Base-by-base conservation (phyloP, 306 rosid genomes). In the Sicyos edulis region DNA sequence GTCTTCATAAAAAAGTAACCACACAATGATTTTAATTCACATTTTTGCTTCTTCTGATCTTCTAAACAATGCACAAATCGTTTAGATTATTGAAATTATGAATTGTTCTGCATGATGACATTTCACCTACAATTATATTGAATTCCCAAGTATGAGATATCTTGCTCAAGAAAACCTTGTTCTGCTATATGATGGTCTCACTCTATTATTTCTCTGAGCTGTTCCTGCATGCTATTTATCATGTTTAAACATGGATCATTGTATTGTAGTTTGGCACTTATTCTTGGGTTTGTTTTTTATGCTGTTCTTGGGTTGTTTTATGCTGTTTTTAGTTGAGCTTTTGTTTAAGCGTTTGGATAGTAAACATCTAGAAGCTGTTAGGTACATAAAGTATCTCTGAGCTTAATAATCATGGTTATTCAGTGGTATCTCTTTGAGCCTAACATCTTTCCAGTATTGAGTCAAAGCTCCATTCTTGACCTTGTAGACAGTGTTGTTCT, bases 1-100 rank as follows among this genome's bases (percentile, higher is more conserved):
- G 76, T 91, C 74, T 95, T 95, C 76, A 91, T 95, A 75, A 83
- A 85, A 74, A 93, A 80, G 99, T 91, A 87, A 84, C 67, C 67
- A 17, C 69, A 15, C 34, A 44, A 52, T 29, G 67, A 7, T 21
- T 69, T 75, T 83, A 42, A 13, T 76, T 61, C 45, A 40, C 10
- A 62, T 9, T 70, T 74, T 61, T 50, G 0, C 21, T 37, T 16
- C 20, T 24, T 52, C 34, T 19, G 14, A 45, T 16, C 13, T 10
- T 37, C 54, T 8, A n/a, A 9, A 20, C 11, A 6, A 21, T 8
- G 54, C 73, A 47, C n/a, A 22, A n/a, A 69, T 69, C 3, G 3
- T 26, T 69, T 50, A 50, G 73, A 24, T 45, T 4, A 13, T 12
- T 24, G 6, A 50, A 7, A 13, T 50, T 47, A 54, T 19, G 20